phyloP scores from a whole-genome alignment of 139 green algal genomes.

The Yamagishiella unicocca region DNA sequence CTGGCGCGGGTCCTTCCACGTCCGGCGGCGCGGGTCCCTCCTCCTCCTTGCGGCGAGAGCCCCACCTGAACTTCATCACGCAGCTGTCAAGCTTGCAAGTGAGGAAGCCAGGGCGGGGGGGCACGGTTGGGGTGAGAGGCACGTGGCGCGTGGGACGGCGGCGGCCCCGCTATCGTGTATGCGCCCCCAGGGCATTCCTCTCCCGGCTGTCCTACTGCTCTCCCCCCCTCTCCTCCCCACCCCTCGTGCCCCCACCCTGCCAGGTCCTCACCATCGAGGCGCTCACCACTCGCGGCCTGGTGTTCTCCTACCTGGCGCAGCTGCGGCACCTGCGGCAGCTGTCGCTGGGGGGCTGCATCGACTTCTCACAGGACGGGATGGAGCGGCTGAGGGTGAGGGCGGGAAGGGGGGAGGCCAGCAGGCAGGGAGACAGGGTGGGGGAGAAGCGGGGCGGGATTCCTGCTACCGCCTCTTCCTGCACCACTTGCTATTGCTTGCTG shows the following conservation, averaged over 20 bases:
- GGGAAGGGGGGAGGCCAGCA: not conserved
- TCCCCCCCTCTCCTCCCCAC: not conserved
- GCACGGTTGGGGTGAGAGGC: not conserved
- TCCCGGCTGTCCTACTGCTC: not conserved
- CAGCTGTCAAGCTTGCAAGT: constrained; percentile 11
- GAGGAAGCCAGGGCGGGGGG: not conserved
- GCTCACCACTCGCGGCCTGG: constrained; percentile 12
- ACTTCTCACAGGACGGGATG: not conserved
- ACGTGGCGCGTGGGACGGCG: not conserved
- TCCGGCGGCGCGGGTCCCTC: not conserved
- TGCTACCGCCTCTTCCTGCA: not conserved
- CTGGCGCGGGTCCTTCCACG: not conserved
- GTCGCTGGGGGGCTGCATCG: constrained; percentile 26
- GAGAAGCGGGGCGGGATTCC: not conserved
- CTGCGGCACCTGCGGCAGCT: constrained; percentile 5
- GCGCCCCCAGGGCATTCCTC: too few relatives aligned
- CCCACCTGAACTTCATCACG: constrained; percentile 41
- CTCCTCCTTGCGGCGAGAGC: not conserved
- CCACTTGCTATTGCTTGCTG: not conserved
- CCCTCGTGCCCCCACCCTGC: not conserved
- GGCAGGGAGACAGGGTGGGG: not conserved
- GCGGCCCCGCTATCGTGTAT: not conserved
- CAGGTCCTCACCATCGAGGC: constrained; percentile 14
- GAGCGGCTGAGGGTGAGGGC: not conserved
- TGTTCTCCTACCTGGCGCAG: constrained; percentile 6